These are phyloP conservation scores for Picochlorum sp. DNA, from an alignment of 139 green algal species.

Conservation along the genomic window DNA sequence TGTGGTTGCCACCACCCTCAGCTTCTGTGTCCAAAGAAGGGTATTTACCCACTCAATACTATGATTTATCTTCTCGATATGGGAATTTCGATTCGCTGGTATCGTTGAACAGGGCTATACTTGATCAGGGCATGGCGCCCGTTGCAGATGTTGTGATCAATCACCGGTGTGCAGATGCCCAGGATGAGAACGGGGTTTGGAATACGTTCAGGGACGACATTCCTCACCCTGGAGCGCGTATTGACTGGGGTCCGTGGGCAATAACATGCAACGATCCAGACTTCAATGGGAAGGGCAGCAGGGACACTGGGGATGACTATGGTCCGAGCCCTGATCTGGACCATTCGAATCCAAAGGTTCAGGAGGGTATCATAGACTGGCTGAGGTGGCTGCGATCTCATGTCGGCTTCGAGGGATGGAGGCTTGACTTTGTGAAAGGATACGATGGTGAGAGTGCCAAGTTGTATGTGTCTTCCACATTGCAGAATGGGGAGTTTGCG, in stretches of 20 bases:
- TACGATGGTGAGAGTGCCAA: slow-evolving; percentile 35
- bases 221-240: slow-evolving; percentile 25
- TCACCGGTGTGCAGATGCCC: slow-evolving; percentile 65
- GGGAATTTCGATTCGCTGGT: slow-evolving; percentile 57
- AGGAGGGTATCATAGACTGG: slow-evolving; percentile 62
- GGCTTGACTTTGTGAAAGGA: slow-evolving; percentile 63
- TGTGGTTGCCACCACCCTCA: slow-evolving; percentile 80
- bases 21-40: slow-evolving; percentile 66
- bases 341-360: slow-evolving; percentile 69
- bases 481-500: slow-evolving; percentile 34
- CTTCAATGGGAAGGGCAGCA: slow-evolving; percentile 57
- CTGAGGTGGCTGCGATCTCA: slow-evolving; percentile 53
- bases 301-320: slow-evolving; percentile 66
- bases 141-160: slow-evolving; percentile 93
- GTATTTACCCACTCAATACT: slow-evolving; percentile 77
- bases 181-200: slow-evolving; percentile 57
- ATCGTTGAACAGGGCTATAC: slow-evolving; percentile 49
- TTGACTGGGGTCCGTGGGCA: slow-evolving; percentile 77
- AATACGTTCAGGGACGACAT: slow-evolving; percentile 50
- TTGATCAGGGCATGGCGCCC: slow-evolving; percentile 57
- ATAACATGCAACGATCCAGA: slow-evolving; percentile 65
- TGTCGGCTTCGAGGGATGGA: slow-evolving; percentile 52
- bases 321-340: slow-evolving; percentile 59
- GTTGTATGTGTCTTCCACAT: slow-evolving; percentile 43
- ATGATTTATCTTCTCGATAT: slow-evolving; percentile 64